Evolutionary conservation across 2,329 filamentous ascomycete genomes (phyloP), one percentile per base, ranked within the genome.

Genomic region (Fusarium citri): DNA sequence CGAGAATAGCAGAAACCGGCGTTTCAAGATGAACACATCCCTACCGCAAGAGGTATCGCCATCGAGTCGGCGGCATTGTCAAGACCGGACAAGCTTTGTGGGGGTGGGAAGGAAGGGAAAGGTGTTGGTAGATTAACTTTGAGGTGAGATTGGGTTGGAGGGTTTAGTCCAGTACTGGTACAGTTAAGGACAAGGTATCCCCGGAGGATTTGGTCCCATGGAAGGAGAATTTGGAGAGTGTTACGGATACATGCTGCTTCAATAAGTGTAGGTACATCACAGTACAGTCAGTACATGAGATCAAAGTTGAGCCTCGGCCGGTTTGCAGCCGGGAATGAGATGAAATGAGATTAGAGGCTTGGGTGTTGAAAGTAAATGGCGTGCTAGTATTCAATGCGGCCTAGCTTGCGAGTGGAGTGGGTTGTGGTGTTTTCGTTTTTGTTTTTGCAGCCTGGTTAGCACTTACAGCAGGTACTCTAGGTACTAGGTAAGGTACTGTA

Each of bases 21-120:
- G 78, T 80, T 80, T 80, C 78, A 80, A 72, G 76, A 60, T 41
- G 31, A 20, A 75, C 68, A 34, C 46, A 80, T 79, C 77, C 73
- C 72, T 78, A 64, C 78, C 70, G 23, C 30, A 74, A 70, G 61
- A 55, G 66, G 76, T 16, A 75, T 66, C 55, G 62, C 67, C 59
- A 63, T 73, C 48, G 48, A 62, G 55, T 59, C 65, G 73, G 68
- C 68, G 65, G 66, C 69, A 73, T 76, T 79, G 77, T 79, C 77
- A 78, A 78, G 78, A 76, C 76, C 41, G 72, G 78, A 80, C 78
- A 80, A 79, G 78, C 78, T 80, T 80, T 80, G 74, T 76, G 73
- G 76, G 71, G 72, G 68, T 66, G 68, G 64, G 51, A 64, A 53
- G 41, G 64, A 14, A 59, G 55, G 46, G 59, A 30, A 65, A 64